These are phyloP conservation scores for Aspergillus oerlinghausenensis DNA, from an alignment of 2,329 filamentous ascomycete species.

Conservation along the genomic window DNA sequence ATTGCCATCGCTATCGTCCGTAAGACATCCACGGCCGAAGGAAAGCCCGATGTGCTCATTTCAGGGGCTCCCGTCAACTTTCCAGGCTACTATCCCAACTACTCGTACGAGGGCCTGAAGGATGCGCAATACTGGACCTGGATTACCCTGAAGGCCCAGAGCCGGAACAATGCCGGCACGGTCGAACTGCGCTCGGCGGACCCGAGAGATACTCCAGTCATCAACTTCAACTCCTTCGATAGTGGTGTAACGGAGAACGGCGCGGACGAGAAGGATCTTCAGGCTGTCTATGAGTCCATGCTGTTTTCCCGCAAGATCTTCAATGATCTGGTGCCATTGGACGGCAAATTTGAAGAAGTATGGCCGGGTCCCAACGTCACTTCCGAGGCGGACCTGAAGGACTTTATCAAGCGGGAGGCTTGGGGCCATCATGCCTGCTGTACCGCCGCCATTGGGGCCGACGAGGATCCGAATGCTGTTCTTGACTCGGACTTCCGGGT, in stretches of 20 bases:
- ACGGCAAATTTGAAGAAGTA: constrained; percentile 42
- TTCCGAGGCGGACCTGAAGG: constrained; percentile 42
- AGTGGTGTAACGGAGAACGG: constrained; percentile 33
- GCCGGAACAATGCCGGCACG: constrained; percentile 58
- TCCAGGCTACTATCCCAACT: constrained; percentile 46
- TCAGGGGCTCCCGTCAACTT: constrained; percentile 55
- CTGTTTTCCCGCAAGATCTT: constrained; percentile 48
- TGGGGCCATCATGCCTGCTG: constrained; percentile 56
- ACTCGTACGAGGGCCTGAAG: constrained; percentile 39
- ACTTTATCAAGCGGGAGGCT: constrained; percentile 47
- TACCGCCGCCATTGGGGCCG: constrained; percentile 51
- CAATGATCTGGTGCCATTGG: constrained; percentile 38
- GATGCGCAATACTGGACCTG: constrained; percentile 43
- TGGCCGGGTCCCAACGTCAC: constrained; percentile 42
- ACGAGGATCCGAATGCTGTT: constrained; percentile 50
- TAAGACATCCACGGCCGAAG: constrained; percentile 35
- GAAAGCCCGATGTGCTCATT: constrained; percentile 51
- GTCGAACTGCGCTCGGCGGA: constrained; percentile 58
- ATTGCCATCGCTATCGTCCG: constrained; percentile 47
- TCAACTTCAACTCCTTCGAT: constrained; percentile 56
- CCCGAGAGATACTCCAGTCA: constrained; percentile 59
- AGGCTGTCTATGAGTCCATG: constrained; percentile 55
- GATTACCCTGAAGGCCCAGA: constrained; percentile 55
- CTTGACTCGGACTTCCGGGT: constrained; percentile 55
- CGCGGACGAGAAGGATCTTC: constrained; percentile 47